These are phyloP conservation scores for Rhytidhysteron rufulum DNA, from an alignment of 2,329 filamentous ascomycete species.

Conservation along the genomic window DNA sequence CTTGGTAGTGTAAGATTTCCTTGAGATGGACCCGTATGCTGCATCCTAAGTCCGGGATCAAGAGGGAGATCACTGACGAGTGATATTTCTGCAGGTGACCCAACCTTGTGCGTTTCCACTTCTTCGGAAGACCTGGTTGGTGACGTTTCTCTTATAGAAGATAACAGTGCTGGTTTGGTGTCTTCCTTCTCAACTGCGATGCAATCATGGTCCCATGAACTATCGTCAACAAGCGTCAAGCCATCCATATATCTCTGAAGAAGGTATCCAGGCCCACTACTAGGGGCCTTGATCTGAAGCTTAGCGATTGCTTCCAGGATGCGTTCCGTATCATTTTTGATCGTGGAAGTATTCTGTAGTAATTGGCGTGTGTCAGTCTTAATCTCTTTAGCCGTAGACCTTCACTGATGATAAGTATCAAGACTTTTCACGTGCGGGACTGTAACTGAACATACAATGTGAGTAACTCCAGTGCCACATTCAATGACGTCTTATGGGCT, in stretches of 20 bases:
- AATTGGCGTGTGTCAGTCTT: slow-evolving; percentile 6
- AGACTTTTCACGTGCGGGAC: background rate
- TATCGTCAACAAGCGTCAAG: slow-evolving; percentile 8
- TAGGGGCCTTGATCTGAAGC: background rate
- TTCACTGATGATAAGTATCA: background rate
- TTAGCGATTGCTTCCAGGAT: background rate
- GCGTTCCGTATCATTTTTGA: slow-evolving; percentile 9
- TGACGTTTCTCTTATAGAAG: background rate
- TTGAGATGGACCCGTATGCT: background rate
- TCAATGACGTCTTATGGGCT: slow-evolving; percentile 7
- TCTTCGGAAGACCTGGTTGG: too few relatives aligned
- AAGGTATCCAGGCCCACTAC: background rate
- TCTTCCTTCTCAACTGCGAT: background rate
- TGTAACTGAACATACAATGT: slow-evolving; percentile 3
- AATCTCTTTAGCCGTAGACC: slow-evolving; percentile 6
- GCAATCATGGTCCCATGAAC: background rate
- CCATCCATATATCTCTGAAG: slow-evolving; percentile 10
- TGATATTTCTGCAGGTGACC: too few relatives aligned
- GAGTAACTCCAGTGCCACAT: slow-evolving; percentile 7
- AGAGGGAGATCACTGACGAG: background rate
- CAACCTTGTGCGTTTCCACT: too few relatives aligned
- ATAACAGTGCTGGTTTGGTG: background rate
- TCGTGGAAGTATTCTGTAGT: slow-evolving; percentile 1
- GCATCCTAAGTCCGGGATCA: background rate
- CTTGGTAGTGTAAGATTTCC: background rate